phyloP scores from a whole-genome alignment of 306 rosid species.

The Cyclanthera cordifolia region DNA sequence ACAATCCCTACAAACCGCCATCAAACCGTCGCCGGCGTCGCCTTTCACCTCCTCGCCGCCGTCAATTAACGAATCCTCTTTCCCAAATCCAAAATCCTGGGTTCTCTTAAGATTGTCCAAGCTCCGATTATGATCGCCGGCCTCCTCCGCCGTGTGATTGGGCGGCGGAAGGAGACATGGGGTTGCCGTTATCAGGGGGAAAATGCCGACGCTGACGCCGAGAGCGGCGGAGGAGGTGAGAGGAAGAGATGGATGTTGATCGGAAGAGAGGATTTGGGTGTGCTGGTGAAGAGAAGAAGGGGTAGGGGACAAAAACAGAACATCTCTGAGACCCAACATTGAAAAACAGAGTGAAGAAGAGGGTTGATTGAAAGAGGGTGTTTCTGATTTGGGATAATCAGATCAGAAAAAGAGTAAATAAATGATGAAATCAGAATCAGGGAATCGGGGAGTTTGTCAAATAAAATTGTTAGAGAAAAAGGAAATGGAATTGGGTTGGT shows the following conservation, averaged over 20 bases:
- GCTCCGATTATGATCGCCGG: conserved; percentile 18
- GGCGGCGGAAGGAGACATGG: conserved; percentile 25
- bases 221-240: conserved; percentile 49
- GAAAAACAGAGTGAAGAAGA: neutral
- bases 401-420: neutral
- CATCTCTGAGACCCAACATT: conserved; percentile 76
- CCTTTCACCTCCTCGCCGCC: conserved; percentile 10
- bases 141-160: conserved; percentile 13
- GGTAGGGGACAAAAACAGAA: conserved; percentile 51
- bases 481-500: neutral
- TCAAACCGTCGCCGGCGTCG: conserved; percentile 22
- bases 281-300: conserved; percentile 42
- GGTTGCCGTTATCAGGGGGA: conserved; percentile 58
- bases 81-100: conserved; percentile 25
- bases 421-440: neutral
- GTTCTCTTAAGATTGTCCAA: conserved; percentile 34
- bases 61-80: neutral
- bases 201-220: conserved; percentile 69
- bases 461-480: neutral
- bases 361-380: neutral
- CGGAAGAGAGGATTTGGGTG: conserved; percentile 39
- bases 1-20: conserved; percentile 56
- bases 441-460: neutral
- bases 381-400: neutral
- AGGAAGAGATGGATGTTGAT: conserved; percentile 26